Evolutionary conservation across 441 rosid genomes (phyloP), one percentile per base, ranked within the genome.

Genomic region (Arabidopsis hybrid): DNA sequence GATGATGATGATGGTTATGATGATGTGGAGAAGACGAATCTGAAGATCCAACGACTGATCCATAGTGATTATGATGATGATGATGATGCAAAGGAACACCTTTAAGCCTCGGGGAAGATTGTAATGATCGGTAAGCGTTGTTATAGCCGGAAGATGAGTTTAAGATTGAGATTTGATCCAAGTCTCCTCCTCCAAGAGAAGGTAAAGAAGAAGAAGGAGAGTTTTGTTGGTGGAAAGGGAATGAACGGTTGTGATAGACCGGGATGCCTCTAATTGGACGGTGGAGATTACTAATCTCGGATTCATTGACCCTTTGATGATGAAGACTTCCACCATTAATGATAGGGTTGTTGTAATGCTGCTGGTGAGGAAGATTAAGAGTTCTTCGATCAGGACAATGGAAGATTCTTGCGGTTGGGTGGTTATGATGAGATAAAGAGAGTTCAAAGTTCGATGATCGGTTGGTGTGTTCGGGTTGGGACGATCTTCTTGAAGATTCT

Each of bases 241-340:
- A 80, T 29, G 90, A 76, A 61, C 89, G 87, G 86, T 79, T 91
- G 73, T 87, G 96, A 77, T 90, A 87, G 3, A 91, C 86, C 2
- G 96, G 96, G 79, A 88, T 87, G 63, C 96, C 96, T 78, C 87
- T 88, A 60, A 91, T 88, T 8, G 96, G 93, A 80, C 89, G 83
- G 52, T 82, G 65, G 57, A 78, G 68, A 67, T 67, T 66, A 46
- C 43, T 67, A 7, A 83, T 78, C 32, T 77, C 84, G 18, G 88
- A 77, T 56, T 84, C 82, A 72, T 84, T 83, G 6, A 77, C 80
- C 11, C 78, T 53, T 65, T 67, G 74, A 60, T 46, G 78, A 49
- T 38, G 78, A 50, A 50, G 65, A 53, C 16, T 66, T 49, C 67
- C 72, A 66, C 62, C 73, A 46, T 65, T 73, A 61, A 69, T 57